These are phyloP conservation scores for Amanita subjunquillea DNA, from an alignment of 768 basidiomycete genomes.

Conservation along the genomic window DNA sequence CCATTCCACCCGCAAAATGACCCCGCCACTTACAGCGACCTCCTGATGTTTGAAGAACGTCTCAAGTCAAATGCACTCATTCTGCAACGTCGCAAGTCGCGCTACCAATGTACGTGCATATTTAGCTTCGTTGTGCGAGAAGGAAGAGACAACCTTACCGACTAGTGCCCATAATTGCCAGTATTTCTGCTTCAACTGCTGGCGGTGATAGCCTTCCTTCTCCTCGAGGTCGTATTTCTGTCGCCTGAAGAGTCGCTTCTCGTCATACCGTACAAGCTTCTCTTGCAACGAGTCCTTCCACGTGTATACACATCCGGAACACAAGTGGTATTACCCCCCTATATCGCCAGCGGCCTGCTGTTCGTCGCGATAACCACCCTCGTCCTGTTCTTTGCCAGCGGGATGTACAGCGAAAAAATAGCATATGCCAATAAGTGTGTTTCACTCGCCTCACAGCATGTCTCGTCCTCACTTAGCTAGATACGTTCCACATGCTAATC, in stretches of 20 bases:
- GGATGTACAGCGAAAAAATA: constrained; percentile 94
- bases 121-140: constrained; percentile 8
- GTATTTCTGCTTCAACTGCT: constrained; percentile 71
- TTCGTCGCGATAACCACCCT: constrained; percentile 88
- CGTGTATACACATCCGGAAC: constrained; percentile 32
- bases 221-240: constrained; percentile 68
- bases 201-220: constrained; percentile 48
- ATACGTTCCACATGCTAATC: constrained; percentile 94
- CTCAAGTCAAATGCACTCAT: constrained; percentile 87
- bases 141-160: constrained; percentile 6
- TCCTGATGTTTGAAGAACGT: constrained; percentile 92
- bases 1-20: constrained; percentile 54
- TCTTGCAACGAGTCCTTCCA: constrained; percentile 42
- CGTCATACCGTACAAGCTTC: constrained; percentile 45
- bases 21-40: constrained; percentile 72
- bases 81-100: constrained; percentile 66
- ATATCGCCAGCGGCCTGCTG: constrained; percentile 68
- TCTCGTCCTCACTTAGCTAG: constrained; percentile 28
- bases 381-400: constrained; percentile 90
- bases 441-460: constrained; percentile 2
- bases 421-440: constrained; percentile 88
- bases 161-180: constrained; percentile 20
- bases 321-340: constrained; percentile 50
- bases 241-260: constrained; percentile 54
- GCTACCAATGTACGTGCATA: constrained; percentile 63